Base-by-base conservation (phyloP, 441 rosid species). In the Euphorbia celastroides region DNA sequence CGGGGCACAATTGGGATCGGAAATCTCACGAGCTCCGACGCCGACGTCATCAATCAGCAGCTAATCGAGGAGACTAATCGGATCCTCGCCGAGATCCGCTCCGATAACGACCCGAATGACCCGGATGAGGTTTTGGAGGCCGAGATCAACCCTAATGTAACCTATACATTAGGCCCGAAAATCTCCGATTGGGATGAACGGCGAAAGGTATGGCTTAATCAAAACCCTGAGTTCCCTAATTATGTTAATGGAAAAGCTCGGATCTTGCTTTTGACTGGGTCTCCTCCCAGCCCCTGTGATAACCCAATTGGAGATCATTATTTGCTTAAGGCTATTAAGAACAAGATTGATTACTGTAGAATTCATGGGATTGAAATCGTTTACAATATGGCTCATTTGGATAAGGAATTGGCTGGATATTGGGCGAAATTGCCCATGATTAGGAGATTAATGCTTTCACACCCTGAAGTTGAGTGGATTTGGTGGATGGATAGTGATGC, bases 401-500 rank as follows among this genome's bases (percentile, higher is more conserved):
- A 93, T 70, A 87, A 78, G 75, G 97, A 92, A 66, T 76, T 92
- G 2, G 96, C 98, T 19, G 98, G 98, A 13, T 93, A 90, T 36
- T 93, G 98, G 98, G 97, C 98, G 0, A 93, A 93, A 57, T 64
- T 93, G 77, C 97, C 98, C 0, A 82, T 93, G 97, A 79, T 93
- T 77, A 80, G 98, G 86, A 83, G 86, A 57, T 72, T 93, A 74
- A 80, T 93, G 96, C 25, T 93, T 70, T 93, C 97, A 31, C 98
- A 93, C 68, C 97, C 97, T 0, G 96, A 93, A 68, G 80, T 93
- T 20, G 97, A 93, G 78, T 93, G 96, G 97, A 88, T 92, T 75
- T 92, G 96, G 96, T 92, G 98, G 98, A 89, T 92, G 96, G 98
- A 92, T 42, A 92, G 98, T 78, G 98, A 93, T 80, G 98, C 98